Base-by-base conservation (phyloP, 139 green algal genomes). In the Parachlorella kessleri region DNA sequence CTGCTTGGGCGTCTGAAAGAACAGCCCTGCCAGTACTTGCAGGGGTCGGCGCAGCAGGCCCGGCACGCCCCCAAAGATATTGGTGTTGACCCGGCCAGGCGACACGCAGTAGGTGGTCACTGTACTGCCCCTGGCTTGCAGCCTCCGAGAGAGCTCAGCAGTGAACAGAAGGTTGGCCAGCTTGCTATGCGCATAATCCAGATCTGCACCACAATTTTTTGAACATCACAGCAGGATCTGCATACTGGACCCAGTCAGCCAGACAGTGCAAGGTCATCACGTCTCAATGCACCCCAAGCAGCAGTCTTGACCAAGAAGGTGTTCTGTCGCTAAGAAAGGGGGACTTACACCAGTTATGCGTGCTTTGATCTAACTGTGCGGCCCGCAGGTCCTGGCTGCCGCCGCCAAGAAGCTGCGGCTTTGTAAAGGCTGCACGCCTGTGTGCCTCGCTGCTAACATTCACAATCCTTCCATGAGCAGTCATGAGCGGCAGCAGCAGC, bases 181-280 rank as follows among this genome's bases (percentile, higher is more conserved):
- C 87, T 94, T 94, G 84, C 75, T 88, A 24, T 84, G 73, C 5
- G 82, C 79, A 55, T 94, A 94, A 36, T 83, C 64, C n/a, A n/a
- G n/a, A n/a, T n/a, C n/a, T n/a, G n/a, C n/a, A n/a, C n/a, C n/a
- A n/a, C n/a, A n/a, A n/a, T n/a, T n/a, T n/a, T n/a, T n/a, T n/a
- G n/a, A n/a, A n/a, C n/a, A n/a, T n/a, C n/a, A n/a, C n/a, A n/a
- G n/a, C n/a, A n/a, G n/a, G n/a, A n/a, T n/a, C n/a, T n/a, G n/a
- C n/a, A n/a, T n/a, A n/a, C n/a, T n/a, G n/a, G n/a, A n/a, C n/a
- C n/a, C n/a, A n/a, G n/a, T n/a, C n/a, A n/a, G n/a, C n/a, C n/a
- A n/a, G n/a, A n/a, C n/a, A n/a, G n/a, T n/a, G n/a, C n/a, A n/a
- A n/a, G n/a, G n/a, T n/a, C n/a, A n/a, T n/a, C n/a, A n/a, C n/a